These are phyloP conservation scores for Prosopis cineraria DNA, from an alignment of 306 rosid genomes.

Conservation along the genomic window DNA sequence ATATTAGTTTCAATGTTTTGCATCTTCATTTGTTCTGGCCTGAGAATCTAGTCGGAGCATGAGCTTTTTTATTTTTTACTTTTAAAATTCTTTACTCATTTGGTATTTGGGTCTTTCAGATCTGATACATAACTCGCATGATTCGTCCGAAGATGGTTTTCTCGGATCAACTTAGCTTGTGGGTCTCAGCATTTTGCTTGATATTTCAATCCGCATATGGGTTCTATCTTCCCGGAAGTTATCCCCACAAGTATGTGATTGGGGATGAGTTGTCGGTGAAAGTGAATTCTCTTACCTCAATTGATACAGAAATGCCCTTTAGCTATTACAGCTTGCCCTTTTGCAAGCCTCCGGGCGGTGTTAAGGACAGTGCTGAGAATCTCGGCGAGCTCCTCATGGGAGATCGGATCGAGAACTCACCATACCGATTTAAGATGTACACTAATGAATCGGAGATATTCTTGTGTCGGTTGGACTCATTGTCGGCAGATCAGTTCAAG, in stretches of 20 bases:
- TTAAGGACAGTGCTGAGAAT: conserved; percentile 77
- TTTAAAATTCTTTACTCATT: background rate
- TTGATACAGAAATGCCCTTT: conserved; percentile 75
- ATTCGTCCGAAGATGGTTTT: background rate
- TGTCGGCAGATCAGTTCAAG: conserved; percentile 57
- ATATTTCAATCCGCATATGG: conserved; percentile 52
- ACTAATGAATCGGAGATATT: conserved; percentile 57
- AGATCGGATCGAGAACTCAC: conserved; percentile 77
- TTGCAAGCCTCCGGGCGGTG: conserved; percentile 60
- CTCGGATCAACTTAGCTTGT: conserved; percentile 45
- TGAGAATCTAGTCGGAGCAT: background rate
- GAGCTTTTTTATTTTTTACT: background rate
- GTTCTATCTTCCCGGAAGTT: conserved; percentile 75
- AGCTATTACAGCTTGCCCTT: conserved; percentile 79
- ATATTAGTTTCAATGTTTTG: background rate
- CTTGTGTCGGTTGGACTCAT: conserved; percentile 48
- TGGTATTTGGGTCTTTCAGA: background rate
- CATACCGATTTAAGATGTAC: conserved; percentile 61
- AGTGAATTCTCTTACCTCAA: conserved; percentile 79
- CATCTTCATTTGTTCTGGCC: background rate
- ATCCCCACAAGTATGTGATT: conserved; percentile 56
- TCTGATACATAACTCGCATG: background rate
- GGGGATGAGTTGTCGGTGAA: conserved; percentile 57
- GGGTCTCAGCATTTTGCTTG: conserved; percentile 47
- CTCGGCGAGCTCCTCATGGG: conserved; percentile 86